Evolutionary conservation across 805 yeast species (phyloP), one percentile per base, ranked within the genome.

Genomic region (Komagataella mondaviorum): DNA sequence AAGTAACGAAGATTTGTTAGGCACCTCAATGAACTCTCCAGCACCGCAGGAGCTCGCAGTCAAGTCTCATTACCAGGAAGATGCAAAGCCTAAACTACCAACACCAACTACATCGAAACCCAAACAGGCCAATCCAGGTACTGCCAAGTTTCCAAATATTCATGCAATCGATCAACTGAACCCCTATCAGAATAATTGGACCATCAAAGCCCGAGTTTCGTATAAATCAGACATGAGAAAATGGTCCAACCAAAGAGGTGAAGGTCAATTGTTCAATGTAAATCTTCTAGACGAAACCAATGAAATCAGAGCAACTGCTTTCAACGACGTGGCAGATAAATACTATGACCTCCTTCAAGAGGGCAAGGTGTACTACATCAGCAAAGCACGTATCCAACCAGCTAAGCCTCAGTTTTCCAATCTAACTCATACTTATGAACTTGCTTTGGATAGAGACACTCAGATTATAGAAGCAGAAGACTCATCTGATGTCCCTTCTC

Each of bases 281-380:
- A 88, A 88, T 58, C 80, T 93, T 53, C 69, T 91, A 52, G 99
- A 93, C 64, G 96, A 93, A 64, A 85, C 96, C 5, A 96, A 93
- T 60, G 98, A 93, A 70, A 93, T 93, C 59, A 78, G 93, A 61
- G 97, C 96, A 8, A 89, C 98, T 2, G 96, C 93, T 1, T 93
- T 93, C 68, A 87, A 86, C 64, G 91, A 88, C 44, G 76, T 78
- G 59, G 96, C 91, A 10, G 95, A 86, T 54, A 81, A 79, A 62
- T 85, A 78, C 62, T 83, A 78, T 69, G 86, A 84, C 58, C 60
- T 81, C 30, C 68, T 93, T 49, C 86, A 86, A 64, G 98, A 89
- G 63, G 96, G 96, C 43, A 82, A 85, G 66, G 95, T 87, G 6
- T 93, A 88, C 63, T 88, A 83, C 59, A 74, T 93, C 36, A 79